A percentile compares a stretch with the other conserved stretches of the same genome.
Evolutionary conservation across 2,329 filamentous ascomycete genomes (phyloP).

Genomic region (Fusarium sp.): DNA sequence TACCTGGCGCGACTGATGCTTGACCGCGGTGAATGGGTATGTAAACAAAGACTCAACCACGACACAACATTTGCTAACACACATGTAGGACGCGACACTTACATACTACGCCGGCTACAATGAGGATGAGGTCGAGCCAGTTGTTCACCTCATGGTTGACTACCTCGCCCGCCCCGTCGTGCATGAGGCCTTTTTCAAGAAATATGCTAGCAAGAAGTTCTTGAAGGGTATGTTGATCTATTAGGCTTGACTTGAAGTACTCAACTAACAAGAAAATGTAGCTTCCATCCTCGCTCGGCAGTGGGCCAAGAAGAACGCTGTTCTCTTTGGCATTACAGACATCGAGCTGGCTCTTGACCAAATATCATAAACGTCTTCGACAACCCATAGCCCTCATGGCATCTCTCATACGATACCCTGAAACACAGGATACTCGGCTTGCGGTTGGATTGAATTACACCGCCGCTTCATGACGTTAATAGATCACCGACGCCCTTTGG

Average conservation of each 20-base stretch:
- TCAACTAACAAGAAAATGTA: constrained; percentile 52
- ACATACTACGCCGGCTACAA: constrained; percentile 92
- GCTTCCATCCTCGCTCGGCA: constrained; percentile 90
- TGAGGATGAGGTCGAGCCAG: constrained; percentile 91
- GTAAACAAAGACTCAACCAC: constrained; percentile 48
- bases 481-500: constrained; percentile 44
- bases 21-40: constrained; percentile 90
- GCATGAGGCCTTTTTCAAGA: constrained; percentile 99
- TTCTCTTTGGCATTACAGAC: constrained; percentile 65
- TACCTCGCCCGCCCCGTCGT: constrained; percentile 90
- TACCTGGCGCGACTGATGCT: constrained; percentile 92
- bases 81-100: constrained; percentile 78
- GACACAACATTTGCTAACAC: constrained; percentile 46
- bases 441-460: constrained; percentile 49
- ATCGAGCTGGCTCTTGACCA: constrained; percentile 63
- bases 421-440: constrained; percentile 46
- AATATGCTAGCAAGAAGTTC: constrained; percentile 99
- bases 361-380: constrained; percentile 47
- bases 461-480: constrained; percentile 51
- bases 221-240: constrained; percentile 80
- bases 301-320: constrained; percentile 88
- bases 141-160: constrained; percentile 94
- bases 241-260: neutral
- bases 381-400: constrained; percentile 22
- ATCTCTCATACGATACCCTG: constrained; percentile 32